A percentile compares a stretch with the other conserved stretches of the same genome.
Evolutionary conservation across 2,329 filamentous ascomycete species (phyloP).

Genomic region (Sordariomycetes sp.): DNA sequence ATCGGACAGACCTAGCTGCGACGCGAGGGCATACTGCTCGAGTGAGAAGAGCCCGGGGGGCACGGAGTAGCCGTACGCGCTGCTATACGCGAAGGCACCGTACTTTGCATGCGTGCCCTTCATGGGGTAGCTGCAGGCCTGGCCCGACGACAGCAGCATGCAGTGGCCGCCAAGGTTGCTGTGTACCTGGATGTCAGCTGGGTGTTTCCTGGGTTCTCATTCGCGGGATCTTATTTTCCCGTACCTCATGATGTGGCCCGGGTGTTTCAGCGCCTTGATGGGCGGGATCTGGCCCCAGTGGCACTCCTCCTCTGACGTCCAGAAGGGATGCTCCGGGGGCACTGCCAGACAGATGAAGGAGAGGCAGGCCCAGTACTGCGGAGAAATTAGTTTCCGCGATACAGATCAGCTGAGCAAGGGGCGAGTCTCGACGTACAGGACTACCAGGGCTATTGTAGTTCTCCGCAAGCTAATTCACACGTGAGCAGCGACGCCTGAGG

Average conservation of each 20-base stretch:
- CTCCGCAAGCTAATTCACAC: constrained; percentile 47
- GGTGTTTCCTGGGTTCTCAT: not conserved
- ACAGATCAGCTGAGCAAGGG: not conserved
- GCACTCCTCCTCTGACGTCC: constrained; percentile 54
- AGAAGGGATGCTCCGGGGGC: constrained; percentile 59
- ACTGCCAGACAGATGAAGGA: constrained; percentile 63
- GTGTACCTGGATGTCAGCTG: not conserved
- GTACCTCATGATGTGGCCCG: constrained; percentile 55
- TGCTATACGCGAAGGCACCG: constrained; percentile 65
- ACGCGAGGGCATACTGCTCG: constrained; percentile 65
- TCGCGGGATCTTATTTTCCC: not conserved
- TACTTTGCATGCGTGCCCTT: constrained; percentile 75
- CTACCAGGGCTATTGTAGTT: constrained; percentile 72
- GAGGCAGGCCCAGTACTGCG: constrained; percentile 66
- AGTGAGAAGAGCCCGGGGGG: constrained; percentile 64
- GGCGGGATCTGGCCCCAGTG: constrained; percentile 40
- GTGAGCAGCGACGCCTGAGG: not conserved
- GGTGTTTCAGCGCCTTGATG: constrained; percentile 50
- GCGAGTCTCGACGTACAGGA: constrained; percentile 25
- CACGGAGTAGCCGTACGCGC: constrained; percentile 64
- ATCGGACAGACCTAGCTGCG: constrained; percentile 62
- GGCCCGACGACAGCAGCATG: constrained; percentile 62
- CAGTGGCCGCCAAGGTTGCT: constrained; percentile 60
- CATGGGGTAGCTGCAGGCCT: constrained; percentile 73
- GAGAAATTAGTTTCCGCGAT: not conserved